These are phyloP conservation scores for Diacronema lutheri DNA, from an alignment of 78 protist genomes.

Conservation along the genomic window DNA sequence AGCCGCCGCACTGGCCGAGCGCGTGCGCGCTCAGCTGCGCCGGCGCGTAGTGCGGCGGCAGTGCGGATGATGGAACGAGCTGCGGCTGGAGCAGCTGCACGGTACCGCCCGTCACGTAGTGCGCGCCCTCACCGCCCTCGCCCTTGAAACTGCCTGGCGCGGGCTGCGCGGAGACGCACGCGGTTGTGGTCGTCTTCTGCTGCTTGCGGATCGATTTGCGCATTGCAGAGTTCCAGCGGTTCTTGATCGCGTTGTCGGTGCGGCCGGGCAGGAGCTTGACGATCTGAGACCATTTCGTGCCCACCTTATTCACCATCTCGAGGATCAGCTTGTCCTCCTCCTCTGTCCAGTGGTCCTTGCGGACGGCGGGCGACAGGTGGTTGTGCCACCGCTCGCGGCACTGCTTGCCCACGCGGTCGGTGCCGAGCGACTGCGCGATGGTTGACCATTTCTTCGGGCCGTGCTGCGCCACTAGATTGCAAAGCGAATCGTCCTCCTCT, in stretches of 20 bases:
- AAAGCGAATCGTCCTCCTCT: not conserved
- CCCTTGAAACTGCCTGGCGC: no score
- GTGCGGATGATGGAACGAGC: no score
- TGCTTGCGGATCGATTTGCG: no score
- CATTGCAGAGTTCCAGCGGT: not conserved
- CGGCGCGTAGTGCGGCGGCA: no score
- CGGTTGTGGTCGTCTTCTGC: no score
- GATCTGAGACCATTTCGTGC: constrained; percentile 18
- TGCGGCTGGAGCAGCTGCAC: no score
- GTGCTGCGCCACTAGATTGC: constrained; percentile 52
- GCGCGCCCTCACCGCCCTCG: no score
- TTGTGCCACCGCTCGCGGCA: constrained; percentile 81
- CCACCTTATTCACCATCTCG: not conserved
- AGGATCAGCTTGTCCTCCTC: constrained; percentile 60
- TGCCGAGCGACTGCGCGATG: constrained; percentile 60
- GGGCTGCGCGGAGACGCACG: no score
- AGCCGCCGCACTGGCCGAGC: no score
- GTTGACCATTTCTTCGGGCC: constrained; percentile 75
- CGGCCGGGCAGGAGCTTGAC: not conserved
- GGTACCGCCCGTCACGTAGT: no score
- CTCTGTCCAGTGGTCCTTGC: constrained; percentile 72
- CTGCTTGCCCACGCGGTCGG: constrained; percentile 45
- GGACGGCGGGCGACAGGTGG: constrained; percentile 74
- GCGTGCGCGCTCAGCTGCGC: no score
- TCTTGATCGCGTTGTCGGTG: constrained; percentile 2